These are phyloP conservation scores for Nicotiana obtusifolia DNA, from an alignment of 257 asterid genomes.

Conservation along the genomic window DNA sequence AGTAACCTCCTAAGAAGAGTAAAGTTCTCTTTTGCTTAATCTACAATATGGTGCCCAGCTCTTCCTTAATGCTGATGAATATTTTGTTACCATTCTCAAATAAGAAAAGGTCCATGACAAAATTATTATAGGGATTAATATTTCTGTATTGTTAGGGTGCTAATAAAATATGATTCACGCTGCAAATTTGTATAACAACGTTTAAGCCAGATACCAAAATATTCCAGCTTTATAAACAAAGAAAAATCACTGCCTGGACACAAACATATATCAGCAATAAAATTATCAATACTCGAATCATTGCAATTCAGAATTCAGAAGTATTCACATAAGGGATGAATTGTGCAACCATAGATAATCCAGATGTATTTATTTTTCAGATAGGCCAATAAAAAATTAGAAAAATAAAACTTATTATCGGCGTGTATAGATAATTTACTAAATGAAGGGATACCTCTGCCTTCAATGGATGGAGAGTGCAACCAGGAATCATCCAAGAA, in stretches of 20 bases:
- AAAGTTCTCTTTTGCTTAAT: too few species aligned
- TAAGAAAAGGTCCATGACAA: too few species aligned
- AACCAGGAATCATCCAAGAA: constrained; percentile 21
- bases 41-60: too few species aligned
- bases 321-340: neutral
- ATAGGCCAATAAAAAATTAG: neutral
- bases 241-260: neutral
- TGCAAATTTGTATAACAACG: neutral
- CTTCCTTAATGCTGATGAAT: too few species aligned
- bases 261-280: neutral
- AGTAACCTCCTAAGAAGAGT: too few species aligned
- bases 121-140: too few species aligned
- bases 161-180: too few species aligned
- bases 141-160: too few species aligned
- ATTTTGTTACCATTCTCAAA: too few species aligned
- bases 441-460: constrained; percentile 2
- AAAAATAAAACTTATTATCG: neutral
- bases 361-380: neutral
- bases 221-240: neutral
- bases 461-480: constrained; percentile 17
- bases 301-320: neutral
- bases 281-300: neutral
- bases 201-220: neutral
- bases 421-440: neutral
- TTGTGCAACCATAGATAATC: neutral